Conservation (phyloP, 225 moss, liverwort and hornwort genomes). For the Bryum argenteum region DNA sequence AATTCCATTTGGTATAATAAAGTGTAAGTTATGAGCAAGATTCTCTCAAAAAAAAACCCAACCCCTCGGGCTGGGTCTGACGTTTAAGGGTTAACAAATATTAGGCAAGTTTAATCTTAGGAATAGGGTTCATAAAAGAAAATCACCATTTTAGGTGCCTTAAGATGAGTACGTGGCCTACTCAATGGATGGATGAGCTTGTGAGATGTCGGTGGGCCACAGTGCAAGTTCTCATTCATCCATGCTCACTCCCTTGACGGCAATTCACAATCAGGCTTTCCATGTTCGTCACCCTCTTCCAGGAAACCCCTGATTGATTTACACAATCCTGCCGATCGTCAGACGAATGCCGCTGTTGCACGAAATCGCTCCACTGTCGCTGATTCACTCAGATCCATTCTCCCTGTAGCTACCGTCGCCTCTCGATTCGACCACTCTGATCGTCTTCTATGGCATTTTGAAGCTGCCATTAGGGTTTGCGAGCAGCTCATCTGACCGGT, state of each 20-base stretch:
- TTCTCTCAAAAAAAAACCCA: too few species aligned
- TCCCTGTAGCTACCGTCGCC: background rate
- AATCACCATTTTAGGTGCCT: too few species aligned
- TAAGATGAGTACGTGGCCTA: too few species aligned
- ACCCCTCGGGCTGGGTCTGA: too few species aligned
- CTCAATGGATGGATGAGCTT: too few species aligned
- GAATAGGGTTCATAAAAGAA: too few species aligned
- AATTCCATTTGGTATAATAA: too few species aligned
- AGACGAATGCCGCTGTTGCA: background rate
- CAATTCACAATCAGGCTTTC: constrained; percentile 12
- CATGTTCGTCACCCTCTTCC: background rate
- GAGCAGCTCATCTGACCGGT: background rate
- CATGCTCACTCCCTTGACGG: background rate
- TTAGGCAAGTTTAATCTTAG: too few species aligned
- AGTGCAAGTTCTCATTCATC: constrained; percentile 9
- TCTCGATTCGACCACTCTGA: background rate
- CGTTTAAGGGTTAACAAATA: too few species aligned
- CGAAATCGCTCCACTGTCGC: background rate
- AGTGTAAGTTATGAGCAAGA: too few species aligned
- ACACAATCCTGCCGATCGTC: background rate
- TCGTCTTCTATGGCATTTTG: background rate
- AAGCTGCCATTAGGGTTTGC: constrained; percentile 24
- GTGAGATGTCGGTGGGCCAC: too few species aligned
- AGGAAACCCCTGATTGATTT: background rate
- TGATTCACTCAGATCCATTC: background rate